A percentile compares a stretch with the other conserved stretches of the same genome.
phyloP scores from a whole-genome alignment of 108 stramenopile genomes.

The Cyclotella atomus region DNA sequence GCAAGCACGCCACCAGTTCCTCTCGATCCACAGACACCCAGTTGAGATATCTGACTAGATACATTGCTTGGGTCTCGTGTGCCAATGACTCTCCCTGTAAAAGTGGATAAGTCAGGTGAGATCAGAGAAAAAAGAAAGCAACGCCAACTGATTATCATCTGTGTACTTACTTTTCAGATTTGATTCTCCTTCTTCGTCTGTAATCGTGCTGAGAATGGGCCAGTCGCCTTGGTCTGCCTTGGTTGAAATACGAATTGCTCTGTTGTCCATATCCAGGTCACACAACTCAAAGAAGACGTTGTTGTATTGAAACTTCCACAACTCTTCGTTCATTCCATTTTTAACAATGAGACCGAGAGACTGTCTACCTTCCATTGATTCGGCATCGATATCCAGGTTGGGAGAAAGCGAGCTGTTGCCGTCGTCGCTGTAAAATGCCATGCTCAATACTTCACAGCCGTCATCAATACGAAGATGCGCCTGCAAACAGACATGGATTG shows the following conservation, averaged over 20 bases:
- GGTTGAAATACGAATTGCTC: slow-evolving; percentile 17
- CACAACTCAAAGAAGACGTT: slow-evolving; percentile 47
- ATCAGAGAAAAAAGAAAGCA: too few relatives aligned
- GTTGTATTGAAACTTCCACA: slow-evolving; percentile 69
- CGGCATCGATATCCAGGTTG: slow-evolving; percentile 42
- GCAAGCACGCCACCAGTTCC: slow-evolving; percentile 65
- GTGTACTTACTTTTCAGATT: slow-evolving; percentile 30
- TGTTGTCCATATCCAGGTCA: slow-evolving; percentile 14
- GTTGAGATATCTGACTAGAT: not conserved
- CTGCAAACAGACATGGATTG: slow-evolving; percentile 49
- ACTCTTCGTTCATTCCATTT: slow-evolving; percentile 31
- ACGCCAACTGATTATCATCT: too few relatives aligned
- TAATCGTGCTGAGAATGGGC: not conserved
- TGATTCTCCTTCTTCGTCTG: not conserved
- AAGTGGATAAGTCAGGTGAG: not conserved
- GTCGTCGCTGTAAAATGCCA: slow-evolving; percentile 78
- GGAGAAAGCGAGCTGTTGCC: slow-evolving; percentile 70
- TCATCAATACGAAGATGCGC: slow-evolving; percentile 30
- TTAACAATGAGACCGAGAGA: slow-evolving; percentile 59
- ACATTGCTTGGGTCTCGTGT: not conserved
- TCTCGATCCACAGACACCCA: slow-evolving; percentile 65
- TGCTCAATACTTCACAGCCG: slow-evolving; percentile 34
- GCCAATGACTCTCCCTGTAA: slow-evolving; percentile 33
- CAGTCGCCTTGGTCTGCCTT: slow-evolving; percentile 3
- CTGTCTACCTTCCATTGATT: slow-evolving; percentile 70